These are phyloP conservation scores for Triangularia verruculosa DNA, from an alignment of 2,329 filamentous ascomycete genomes.

Conservation along the genomic window DNA sequence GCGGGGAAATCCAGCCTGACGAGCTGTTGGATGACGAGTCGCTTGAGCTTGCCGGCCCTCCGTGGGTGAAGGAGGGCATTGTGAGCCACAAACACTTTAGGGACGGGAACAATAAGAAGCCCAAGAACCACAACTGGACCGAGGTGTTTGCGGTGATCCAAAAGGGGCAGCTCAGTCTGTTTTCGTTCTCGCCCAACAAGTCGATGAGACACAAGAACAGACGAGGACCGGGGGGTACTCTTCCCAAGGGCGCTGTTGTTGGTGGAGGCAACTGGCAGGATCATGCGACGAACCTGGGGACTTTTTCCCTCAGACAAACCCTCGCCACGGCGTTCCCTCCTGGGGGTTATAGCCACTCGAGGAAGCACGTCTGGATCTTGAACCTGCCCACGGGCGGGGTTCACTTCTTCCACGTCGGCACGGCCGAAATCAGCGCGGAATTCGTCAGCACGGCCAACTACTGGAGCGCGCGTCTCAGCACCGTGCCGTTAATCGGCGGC, in stretches of 20 bases:
- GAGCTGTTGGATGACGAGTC: conserved; percentile 88
- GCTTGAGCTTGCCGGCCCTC: conserved; percentile 86
- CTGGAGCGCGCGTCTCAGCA: conserved; percentile 92
- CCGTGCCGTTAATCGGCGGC: conserved; percentile 86
- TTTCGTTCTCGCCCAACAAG: conserved; percentile 86
- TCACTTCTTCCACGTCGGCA: conserved; percentile 97
- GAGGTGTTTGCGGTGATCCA: conserved; percentile 96
- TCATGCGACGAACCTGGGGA: conserved; percentile 85
- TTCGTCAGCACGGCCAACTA: conserved; percentile 96
- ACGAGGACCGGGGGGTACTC: conserved; percentile 36
- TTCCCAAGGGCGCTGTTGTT: conserved; percentile 62
- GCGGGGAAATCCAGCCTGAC: conserved; percentile 56
- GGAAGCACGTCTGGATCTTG: conserved; percentile 91
- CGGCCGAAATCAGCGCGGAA: conserved; percentile 88
- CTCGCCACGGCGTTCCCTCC: conserved; percentile 86
- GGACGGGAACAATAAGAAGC: conserved; percentile 84
- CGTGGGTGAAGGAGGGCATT: conserved; percentile 96
- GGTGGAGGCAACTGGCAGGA: conserved; percentile 98
- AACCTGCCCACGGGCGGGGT: conserved; percentile 90
- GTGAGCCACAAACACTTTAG: conserved; percentile 96
- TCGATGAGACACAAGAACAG: conserved; percentile 67
- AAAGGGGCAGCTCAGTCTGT: conserved; percentile 89
- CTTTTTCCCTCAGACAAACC: conserved; percentile 84
- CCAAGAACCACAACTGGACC: conserved; percentile 90
- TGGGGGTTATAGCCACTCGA: conserved; percentile 85